Percentiles rank a stretch among this genome's conserved stretches.
Conservation (phyloP, 2,329 filamentous ascomycete species). For the Colletotrichum echinochloae region DNA sequence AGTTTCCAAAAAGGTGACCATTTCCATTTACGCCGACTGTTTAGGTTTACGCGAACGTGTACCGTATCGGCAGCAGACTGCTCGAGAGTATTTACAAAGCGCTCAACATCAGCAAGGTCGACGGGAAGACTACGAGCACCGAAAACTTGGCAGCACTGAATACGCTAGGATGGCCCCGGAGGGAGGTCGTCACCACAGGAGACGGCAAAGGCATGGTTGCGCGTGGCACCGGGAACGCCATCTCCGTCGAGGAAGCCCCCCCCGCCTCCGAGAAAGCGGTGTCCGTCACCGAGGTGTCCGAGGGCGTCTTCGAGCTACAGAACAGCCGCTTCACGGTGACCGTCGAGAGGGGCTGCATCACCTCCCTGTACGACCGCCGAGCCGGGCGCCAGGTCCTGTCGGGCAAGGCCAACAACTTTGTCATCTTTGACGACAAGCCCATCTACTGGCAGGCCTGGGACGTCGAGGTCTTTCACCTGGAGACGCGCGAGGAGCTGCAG, state of each 20-base stretch:
- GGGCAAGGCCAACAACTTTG: conserved; percentile 72
- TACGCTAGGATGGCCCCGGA: conserved; percentile 71
- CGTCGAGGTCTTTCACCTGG: conserved; percentile 75
- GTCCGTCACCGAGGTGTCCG: conserved; percentile 58
- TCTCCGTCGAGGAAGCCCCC: conserved; percentile 43
- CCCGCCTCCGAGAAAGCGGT: background rate
- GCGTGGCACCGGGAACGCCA: conserved; percentile 45
- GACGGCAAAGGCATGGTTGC: conserved; percentile 42
- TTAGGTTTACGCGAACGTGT: conserved; percentile 17
- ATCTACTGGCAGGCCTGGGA: conserved; percentile 81
- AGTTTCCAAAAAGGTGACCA: background rate
- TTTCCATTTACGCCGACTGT: background rate
- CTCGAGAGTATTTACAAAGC: conserved; percentile 1
- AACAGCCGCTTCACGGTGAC: conserved; percentile 67
- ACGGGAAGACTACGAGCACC: conserved; percentile 64
- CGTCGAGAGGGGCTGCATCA: conserved; percentile 69
- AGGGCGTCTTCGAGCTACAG: conserved; percentile 66
- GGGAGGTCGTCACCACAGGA: conserved; percentile 61
- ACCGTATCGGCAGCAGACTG: background rate
- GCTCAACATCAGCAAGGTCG: background rate
- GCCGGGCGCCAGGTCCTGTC: conserved; percentile 69
- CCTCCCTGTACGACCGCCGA: conserved; percentile 69
- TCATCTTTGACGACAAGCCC: conserved; percentile 77
- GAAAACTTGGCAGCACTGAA: conserved; percentile 71
- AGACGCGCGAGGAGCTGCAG: conserved; percentile 70